Evolutionary conservation across 2,329 filamentous ascomycete genomes (phyloP).

Genomic region (Cylindrodendrum hubeiense): DNA sequence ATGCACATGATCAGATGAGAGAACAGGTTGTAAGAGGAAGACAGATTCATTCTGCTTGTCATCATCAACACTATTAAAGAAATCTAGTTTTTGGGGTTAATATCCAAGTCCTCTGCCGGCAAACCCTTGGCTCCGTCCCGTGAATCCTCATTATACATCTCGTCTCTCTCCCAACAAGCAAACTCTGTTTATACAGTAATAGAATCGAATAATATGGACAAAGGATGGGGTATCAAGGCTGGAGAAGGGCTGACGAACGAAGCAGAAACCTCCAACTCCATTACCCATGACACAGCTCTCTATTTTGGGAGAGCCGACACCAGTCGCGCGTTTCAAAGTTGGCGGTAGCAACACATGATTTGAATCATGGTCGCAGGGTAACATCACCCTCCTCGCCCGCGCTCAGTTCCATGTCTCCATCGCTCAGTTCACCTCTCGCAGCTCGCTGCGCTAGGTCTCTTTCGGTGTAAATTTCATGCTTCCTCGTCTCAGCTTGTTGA

Average conservation of each 20-base stretch:
- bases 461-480: conserved; percentile 77
- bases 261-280: conserved; percentile 30
- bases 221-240: conserved; percentile 41
- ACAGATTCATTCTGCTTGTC: neutral
- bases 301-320: conserved; percentile 4
- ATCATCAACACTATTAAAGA: conserved; percentile 28
- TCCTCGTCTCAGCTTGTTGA: conserved; percentile 75
- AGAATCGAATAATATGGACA: conserved; percentile 38
- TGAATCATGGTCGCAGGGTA: conserved; percentile 48
- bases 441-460: conserved; percentile 65
- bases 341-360: conserved; percentile 30
- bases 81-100: conserved; percentile 21
- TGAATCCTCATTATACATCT: conserved; percentile 28
- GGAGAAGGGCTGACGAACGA: conserved; percentile 22
- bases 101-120: conserved; percentile 22
- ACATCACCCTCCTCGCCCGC: conserved; percentile 51
- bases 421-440: conserved; percentile 59
- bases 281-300: conserved; percentile 27
- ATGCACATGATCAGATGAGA: neutral
- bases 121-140: conserved; percentile 14
- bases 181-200: conserved; percentile 34
- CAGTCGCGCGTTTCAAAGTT: conserved; percentile 17
- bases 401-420: conserved; percentile 53
- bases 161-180: conserved; percentile 19
- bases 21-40: neutral